Evolutionary conservation across 2,329 filamentous ascomycete genomes (phyloP), one percentile per base, ranked within the genome.

Genomic region (Aspergillus ochraceoroseus): DNA sequence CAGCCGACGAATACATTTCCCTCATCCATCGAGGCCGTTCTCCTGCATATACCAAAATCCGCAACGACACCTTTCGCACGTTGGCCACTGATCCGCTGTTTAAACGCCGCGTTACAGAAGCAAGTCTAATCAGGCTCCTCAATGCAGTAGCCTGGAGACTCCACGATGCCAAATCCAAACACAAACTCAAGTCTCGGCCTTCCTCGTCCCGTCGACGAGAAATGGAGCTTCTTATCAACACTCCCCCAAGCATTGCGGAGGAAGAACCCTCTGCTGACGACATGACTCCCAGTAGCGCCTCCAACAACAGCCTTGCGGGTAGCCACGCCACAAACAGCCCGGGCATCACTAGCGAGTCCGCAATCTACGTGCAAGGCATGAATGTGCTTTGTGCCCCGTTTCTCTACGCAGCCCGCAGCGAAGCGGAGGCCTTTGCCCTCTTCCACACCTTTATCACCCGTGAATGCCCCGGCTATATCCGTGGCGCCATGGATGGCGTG

Each of bases 301-400:
- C 36, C 32, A 52, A 44, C n/a, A 49, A 44, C 42, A 43, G 46
- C 15, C 42, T 22, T 22, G 20, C 20, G 5, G 20, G 28, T 26
- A 46, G 41, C 12, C 44, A 44, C 19, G 25, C 33, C 8, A 18
- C 31, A 14, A 23, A 22, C 12, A 31, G 32, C 9, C 42, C 32
- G 38, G 42, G 44, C 13, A 47, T 50, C 22, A 75, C 82, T 51
- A 68, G 70, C 20, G 83, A 87, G 54, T 77, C 86, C 7, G 87
- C 88, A 20, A 89, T 86, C 27, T 98, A 98, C 56, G 90, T 98
- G 2, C 92, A 98, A 66, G 92, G 92, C 52, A 96, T 98, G 90
- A 98, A 98, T 61, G 92, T 98, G 27, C 77, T 98, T 11, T 90
- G 89, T 7, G 92, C 92, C 1, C 92, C 92, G 0, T 95, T 98